phyloP scores from a whole-genome alignment of 192 early-diverging fungal genomes.

The Backusella australiensis region DNA sequence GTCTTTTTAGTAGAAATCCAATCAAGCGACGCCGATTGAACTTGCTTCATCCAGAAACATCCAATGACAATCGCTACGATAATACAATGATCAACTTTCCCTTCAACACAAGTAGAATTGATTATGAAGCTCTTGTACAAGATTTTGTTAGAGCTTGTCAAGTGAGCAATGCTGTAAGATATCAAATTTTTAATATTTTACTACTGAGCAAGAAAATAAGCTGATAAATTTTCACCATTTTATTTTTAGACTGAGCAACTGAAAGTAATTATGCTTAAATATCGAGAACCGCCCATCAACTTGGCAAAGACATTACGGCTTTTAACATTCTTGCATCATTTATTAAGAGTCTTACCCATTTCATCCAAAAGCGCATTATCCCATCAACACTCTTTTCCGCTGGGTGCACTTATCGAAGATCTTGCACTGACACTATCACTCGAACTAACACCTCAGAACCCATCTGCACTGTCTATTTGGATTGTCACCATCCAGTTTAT shows the following conservation, averaged over 20 bases:
- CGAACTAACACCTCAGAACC: neutral
- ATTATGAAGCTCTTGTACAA: slow-evolving; percentile 24
- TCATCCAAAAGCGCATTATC: neutral
- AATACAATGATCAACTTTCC: slow-evolving; percentile 12
- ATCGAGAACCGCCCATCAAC: slow-evolving; percentile 31
- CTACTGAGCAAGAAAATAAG: neutral
- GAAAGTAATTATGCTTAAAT: slow-evolving; percentile 26
- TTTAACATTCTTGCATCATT: slow-evolving; percentile 31
- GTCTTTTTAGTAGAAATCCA: slow-evolving; percentile 24
- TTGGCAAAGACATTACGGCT: slow-evolving; percentile 26
- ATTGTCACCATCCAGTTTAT: slow-evolving; percentile 36
- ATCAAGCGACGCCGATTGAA: slow-evolving; percentile 30
- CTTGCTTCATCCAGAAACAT: slow-evolving; percentile 27
- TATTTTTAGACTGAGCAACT: slow-evolving; percentile 29
- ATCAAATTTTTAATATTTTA: neutral
- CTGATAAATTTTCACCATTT: neutral
- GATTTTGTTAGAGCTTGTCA: slow-evolving; percentile 31
- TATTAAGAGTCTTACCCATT: slow-evolving; percentile 17
- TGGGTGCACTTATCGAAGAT: slow-evolving; percentile 30
- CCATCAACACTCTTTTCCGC: slow-evolving; percentile 15
- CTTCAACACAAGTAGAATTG: slow-evolving; percentile 7
- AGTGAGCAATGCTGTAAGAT: slow-evolving; percentile 24
- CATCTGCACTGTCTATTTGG: slow-evolving; percentile 19
- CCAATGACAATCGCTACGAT: slow-evolving; percentile 14
- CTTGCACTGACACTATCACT: slow-evolving; percentile 23